These are phyloP conservation scores for Penicillium odoratum DNA, from an alignment of 495 filamentous ascomycete species.

Conservation along the genomic window DNA sequence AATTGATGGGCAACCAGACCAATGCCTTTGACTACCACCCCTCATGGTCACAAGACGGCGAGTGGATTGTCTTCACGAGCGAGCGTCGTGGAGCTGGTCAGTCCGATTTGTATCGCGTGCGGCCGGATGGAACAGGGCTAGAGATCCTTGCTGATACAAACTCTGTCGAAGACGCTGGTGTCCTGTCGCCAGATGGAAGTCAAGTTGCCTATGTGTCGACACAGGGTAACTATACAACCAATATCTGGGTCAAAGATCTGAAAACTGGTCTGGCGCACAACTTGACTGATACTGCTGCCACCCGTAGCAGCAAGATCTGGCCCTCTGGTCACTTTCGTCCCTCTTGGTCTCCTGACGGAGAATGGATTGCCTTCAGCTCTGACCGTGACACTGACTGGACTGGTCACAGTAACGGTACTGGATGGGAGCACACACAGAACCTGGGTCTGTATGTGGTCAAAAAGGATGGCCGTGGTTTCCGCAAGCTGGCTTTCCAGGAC, in stretches of 20 bases:
- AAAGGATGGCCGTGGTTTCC: slow-evolving; percentile 10
- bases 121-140: slow-evolving; percentile 15
- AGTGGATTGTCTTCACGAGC: slow-evolving; percentile 23
- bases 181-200: slow-evolving; percentile 10
- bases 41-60: slow-evolving; percentile 24
- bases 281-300: slow-evolving; percentile 15
- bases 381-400: slow-evolving; percentile 22
- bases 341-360: slow-evolving; percentile 28
- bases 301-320: slow-evolving; percentile 1
- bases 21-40: slow-evolving; percentile 32
- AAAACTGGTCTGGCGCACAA: slow-evolving; percentile 12
- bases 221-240: slow-evolving; percentile 11
- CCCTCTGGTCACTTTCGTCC: slow-evolving; percentile 24
- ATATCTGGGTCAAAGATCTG: slow-evolving; percentile 20
- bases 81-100: slow-evolving; percentile 19
- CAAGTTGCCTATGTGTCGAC: slow-evolving; percentile 16
- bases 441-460: slow-evolving; percentile 15
- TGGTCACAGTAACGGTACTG: slow-evolving; percentile 14
- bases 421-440: slow-evolving; percentile 20
- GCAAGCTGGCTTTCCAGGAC: slow-evolving; percentile 1
- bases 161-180: slow-evolving; percentile 17
- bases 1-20: slow-evolving; percentile 24
- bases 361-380: slow-evolving; percentile 18
- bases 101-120: slow-evolving; percentile 20
- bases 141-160: slow-evolving; percentile 12